These are phyloP conservation scores for Adansonia rubrostipa DNA, from an alignment of 441 rosid species.

Conservation along the genomic window DNA sequence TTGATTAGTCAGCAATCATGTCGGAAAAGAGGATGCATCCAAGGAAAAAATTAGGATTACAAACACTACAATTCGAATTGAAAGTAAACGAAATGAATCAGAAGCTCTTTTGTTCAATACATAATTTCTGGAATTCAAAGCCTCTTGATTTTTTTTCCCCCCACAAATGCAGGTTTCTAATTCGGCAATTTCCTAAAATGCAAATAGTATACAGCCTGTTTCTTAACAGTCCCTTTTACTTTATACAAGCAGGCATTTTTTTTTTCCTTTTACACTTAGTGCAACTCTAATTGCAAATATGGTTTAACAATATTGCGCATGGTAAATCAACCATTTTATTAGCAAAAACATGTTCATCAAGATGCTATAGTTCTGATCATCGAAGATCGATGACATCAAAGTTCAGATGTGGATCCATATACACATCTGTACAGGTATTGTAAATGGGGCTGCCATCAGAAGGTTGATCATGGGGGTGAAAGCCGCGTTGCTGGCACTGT, in stretches of 20 bases:
- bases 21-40: background rate
- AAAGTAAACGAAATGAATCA: background rate
- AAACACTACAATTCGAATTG: background rate
- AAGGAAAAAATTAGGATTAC: background rate
- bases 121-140: background rate
- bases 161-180: no score
- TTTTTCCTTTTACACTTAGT: background rate
- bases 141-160: no score
- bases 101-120: background rate
- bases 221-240: background rate
- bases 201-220: background rate
- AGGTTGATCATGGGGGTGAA: conserved; percentile 81
- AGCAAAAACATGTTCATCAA: background rate
- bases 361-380: conserved; percentile 38
- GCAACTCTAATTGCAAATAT: conserved; percentile 10
- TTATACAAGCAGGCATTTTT: background rate
- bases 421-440: conserved; percentile 78
- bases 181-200: background rate
- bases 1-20: background rate
- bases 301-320: conserved; percentile 15
- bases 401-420: conserved; percentile 79
- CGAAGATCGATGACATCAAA: conserved; percentile 91
- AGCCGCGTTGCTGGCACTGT: conserved; percentile 86
- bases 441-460: conserved; percentile 88
- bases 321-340: conserved; percentile 35